phyloP scores from a whole-genome alignment of 306 rosid genomes.

The Pterocarpus macrocarpus region DNA sequence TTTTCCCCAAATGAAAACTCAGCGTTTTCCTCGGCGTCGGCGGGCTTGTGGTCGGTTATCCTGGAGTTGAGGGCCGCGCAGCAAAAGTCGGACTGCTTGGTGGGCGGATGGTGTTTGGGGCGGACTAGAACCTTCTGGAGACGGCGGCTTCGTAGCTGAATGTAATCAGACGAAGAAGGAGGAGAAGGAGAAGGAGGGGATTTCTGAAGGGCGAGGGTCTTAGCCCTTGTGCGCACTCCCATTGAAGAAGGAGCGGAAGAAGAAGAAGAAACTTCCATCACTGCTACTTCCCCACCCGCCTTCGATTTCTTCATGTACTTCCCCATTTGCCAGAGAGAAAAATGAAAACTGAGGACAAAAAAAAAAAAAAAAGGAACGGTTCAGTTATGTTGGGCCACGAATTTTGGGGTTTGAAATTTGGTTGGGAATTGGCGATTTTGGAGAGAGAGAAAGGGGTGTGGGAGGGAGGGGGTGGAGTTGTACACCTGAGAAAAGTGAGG shows the following conservation, averaged over 20 bases:
- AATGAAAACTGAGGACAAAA: too few species aligned
- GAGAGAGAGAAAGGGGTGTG: neutral
- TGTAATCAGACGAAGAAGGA: conserved; percentile 50
- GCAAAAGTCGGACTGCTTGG: conserved; percentile 11
- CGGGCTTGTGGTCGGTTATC: conserved; percentile 1
- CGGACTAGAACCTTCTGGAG: conserved; percentile 54
- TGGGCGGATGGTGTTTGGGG: conserved; percentile 12
- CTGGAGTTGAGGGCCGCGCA: conserved; percentile 19
- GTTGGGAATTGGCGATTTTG: neutral
- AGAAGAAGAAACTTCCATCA: conserved; percentile 62
- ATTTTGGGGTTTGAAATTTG: too few species aligned
- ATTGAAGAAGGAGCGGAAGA: conserved; percentile 19
- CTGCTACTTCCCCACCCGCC: conserved; percentile 52
- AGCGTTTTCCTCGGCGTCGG: conserved; percentile 34
- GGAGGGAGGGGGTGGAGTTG: neutral
- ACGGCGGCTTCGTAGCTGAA: conserved; percentile 78
- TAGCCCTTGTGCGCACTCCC: conserved; percentile 73
- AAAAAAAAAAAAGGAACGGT: neutral
- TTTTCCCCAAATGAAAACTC: conserved; percentile 62
- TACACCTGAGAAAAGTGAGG: conserved; percentile 24
- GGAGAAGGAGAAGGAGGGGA: conserved; percentile 28
- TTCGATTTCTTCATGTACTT: conserved; percentile 76
- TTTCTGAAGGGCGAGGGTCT: conserved; percentile 59
- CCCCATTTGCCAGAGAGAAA: conserved; percentile 49
- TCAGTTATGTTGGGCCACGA: too few species aligned